phyloP scores from a whole-genome alignment of 2,329 filamentous ascomycete genomes.

The Colletotrichum neosansevieriae region DNA sequence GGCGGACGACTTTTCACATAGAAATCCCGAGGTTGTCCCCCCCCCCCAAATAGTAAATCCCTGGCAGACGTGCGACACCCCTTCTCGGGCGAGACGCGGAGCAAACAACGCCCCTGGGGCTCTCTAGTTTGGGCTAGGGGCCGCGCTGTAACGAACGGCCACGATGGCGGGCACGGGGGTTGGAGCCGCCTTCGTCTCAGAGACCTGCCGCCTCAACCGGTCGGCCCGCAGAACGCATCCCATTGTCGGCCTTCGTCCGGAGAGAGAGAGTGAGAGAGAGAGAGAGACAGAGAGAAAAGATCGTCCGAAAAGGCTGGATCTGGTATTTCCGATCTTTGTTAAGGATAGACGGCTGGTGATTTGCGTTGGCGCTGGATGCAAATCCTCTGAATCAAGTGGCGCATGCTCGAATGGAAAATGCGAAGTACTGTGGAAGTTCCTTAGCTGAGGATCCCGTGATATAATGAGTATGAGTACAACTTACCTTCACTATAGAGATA shows the following conservation, averaged over 20 bases:
- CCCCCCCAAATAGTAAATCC: too few relatives aligned
- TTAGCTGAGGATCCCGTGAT: too few relatives aligned
- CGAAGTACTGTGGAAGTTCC: too few relatives aligned
- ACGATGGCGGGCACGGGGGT: not conserved
- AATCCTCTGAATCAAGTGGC: too few relatives aligned
- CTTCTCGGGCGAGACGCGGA: not conserved
- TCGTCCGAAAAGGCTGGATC: conserved; percentile 1
- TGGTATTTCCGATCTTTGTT: not conserved
- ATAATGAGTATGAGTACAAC: too few relatives aligned
- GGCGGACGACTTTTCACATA: too few relatives aligned
- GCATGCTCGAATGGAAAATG: too few relatives aligned
- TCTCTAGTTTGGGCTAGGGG: not conserved
- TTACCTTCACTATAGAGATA: too few relatives aligned
- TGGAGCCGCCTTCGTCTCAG: not conserved
- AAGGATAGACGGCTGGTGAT: too few relatives aligned
- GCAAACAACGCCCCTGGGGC: not conserved
- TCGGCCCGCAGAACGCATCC: not conserved
- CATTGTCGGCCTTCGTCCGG: conserved; percentile 3
- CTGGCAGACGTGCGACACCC: not conserved
- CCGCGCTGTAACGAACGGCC: not conserved
- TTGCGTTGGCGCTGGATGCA: too few relatives aligned
- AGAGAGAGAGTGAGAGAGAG: not conserved
- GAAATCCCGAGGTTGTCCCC: too few relatives aligned
- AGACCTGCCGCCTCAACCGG: conserved; percentile 8
- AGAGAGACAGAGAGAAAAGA: not conserved